Conservation (phyloP, 768 basidiomycete species). For the Phaeotremella fagi region DNA sequence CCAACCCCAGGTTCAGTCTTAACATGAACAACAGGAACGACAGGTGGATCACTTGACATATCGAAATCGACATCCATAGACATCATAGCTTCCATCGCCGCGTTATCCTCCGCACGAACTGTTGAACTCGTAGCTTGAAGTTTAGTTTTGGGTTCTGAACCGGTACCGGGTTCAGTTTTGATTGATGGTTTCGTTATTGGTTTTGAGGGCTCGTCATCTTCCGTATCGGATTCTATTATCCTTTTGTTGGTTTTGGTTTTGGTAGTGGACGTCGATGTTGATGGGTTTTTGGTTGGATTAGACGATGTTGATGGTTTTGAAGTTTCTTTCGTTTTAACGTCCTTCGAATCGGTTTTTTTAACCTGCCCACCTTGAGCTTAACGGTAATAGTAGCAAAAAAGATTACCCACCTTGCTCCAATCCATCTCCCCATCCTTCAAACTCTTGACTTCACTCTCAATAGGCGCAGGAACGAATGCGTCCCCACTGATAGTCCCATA, state of each 20-base stretch:
- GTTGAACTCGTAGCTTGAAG: constrained; percentile 23
- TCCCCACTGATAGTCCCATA: constrained; percentile 39
- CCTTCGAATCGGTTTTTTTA: no score
- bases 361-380: not conserved
- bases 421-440: constrained; percentile 40
- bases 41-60: not conserved
- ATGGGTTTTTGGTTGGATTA: not conserved
- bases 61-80: constrained; percentile 26
- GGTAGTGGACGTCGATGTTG: constrained; percentile 2
- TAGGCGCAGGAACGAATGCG: constrained; percentile 8
- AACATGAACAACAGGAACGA: no score
- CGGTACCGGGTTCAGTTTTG: not conserved
- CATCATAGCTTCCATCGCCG: constrained; percentile 45
- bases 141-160: no score
- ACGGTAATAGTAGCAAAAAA: not conserved
- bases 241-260: constrained; percentile 1
- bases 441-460: constrained; percentile 3
- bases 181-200: not conserved
- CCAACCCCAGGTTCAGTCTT: not conserved
- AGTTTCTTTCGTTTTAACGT: no score
- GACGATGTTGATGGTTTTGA: not conserved
- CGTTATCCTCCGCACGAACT: constrained; percentile 26
- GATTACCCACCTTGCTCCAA: constrained; percentile 6
- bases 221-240: constrained; percentile 5
- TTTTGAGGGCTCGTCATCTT: not conserved